Evolutionary conservation across 345 rosid species (phyloP), one percentile per base, ranked within the genome.

Genomic region (Trapa bicornis): DNA sequence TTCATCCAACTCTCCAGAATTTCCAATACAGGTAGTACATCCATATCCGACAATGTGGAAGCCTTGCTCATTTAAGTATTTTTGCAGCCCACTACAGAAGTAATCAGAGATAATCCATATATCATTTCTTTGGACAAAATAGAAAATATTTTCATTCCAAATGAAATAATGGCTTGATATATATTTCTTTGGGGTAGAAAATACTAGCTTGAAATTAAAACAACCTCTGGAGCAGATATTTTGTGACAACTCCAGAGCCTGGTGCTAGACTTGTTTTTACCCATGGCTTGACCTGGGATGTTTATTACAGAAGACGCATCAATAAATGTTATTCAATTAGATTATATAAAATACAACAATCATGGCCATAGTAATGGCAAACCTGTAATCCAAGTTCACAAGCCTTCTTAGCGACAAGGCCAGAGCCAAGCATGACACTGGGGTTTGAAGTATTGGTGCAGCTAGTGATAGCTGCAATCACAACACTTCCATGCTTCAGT

Each of bases 371-470:
- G 69, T 52, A 17, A 65, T 45, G 53, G 39, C 85, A 47, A 67
- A 94, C 99, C 95, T 89, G 81, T 68, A 94, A 78, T 61, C 99
- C 99, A 75, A 85, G 93, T 76, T 94, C 97, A 67, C 83, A 82
- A 75, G 99, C 99, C 79, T 89, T 94, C 68, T 91, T 91, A 1
- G 99, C 99, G 76, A 91, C 97, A 80, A 94, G 97, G 76, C 80
- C 99, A 75, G 99, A 96, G 50, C 97, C 96, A 62, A 91, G 96
- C 99, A 94, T 94, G 75, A 94, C 97, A 48, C 96, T 94, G 65
- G 99, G 99, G 71, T 94, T 94, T 78, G 99, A 94, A 68, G 99
- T 94, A 76, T 94, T 94, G 66, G 99, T 94, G 75, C 99, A 94
- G 62, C 99, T 94, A 32, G 97, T 94, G 68, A 94, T 94, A 70